Evolutionary conservation across 2,329 filamentous ascomycete genomes (phyloP).

Genomic region (Dactylonectria macrodidyma): DNA sequence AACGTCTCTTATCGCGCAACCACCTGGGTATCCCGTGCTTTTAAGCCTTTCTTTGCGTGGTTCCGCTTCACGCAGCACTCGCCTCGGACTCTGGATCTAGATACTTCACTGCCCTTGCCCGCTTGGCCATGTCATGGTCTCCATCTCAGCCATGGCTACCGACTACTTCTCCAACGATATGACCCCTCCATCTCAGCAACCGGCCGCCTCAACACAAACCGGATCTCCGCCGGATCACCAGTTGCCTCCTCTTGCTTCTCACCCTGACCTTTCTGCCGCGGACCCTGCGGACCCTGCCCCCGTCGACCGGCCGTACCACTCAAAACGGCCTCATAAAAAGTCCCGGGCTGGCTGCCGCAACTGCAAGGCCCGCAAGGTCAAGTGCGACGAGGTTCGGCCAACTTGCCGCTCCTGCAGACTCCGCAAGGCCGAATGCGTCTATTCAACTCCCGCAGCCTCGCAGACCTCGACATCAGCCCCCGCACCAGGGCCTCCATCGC

Average conservation of each 20-base stretch:
- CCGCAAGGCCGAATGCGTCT: slow-evolving; percentile 64
- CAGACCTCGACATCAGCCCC: slow-evolving; percentile 12
- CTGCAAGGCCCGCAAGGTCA: slow-evolving; percentile 70
- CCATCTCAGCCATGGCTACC: slow-evolving; percentile 9
- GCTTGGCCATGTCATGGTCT: slow-evolving; percentile 18
- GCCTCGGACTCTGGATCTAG: background rate
- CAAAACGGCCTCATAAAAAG: slow-evolving; percentile 70
- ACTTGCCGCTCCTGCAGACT: slow-evolving; percentile 64
- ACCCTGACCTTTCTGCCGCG: background rate
- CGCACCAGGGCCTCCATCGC: slow-evolving; percentile 8
- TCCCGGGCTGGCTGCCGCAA: slow-evolving; percentile 67
- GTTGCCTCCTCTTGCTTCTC: background rate
- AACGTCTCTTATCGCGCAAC: background rate
- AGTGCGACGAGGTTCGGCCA: slow-evolving; percentile 67
- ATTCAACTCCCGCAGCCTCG: slow-evolving; percentile 49
- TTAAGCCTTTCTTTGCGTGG: background rate
- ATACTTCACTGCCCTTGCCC: background rate
- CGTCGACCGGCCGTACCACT: slow-evolving; percentile 48
- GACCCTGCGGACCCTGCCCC: background rate
- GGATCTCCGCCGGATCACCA: slow-evolving; percentile 2
- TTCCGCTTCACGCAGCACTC: background rate
- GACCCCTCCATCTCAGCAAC: background rate
- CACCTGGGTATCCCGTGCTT: background rate
- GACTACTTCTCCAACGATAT: slow-evolving; percentile 3
- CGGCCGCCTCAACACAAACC: background rate